Evolutionary conservation across 495 filamentous ascomycete genomes (phyloP), one percentile per base, ranked within the genome.

Genomic region (Alectoria sarmentosa): DNA sequence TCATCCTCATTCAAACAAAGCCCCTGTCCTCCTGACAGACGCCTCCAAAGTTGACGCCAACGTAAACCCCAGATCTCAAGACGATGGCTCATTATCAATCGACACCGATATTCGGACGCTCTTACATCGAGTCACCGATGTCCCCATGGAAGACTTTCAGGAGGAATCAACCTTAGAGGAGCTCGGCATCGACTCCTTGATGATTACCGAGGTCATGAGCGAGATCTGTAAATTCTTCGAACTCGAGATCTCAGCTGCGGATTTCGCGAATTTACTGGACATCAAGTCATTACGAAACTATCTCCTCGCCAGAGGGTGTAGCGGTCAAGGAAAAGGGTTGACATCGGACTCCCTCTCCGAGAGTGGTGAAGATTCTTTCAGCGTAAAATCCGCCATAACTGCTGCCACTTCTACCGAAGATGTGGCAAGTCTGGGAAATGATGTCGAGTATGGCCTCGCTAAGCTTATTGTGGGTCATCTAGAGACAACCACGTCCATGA

Each of bases 131-230:
- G 34, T 74, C 36, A 66, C 69, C 5, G 76, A 75, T 21, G 69
- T 76, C 28, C 61, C 69, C 39, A 44, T 62, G 7, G 58, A 67
- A 14, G 64, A 71, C 1, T 32, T 76, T n/a, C 49, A 64, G n/a
- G n/a, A 10, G n/a, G 52, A 63, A 0, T 67, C 66, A 11, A 68
- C 63, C 30, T 48, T 74, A 48, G 61, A 73, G 9, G 71, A 78
- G 4, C 58, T 80, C 11, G 76, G 77, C 3, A 76, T 79, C 23
- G 77, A 80, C 65, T 80, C 78, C 8, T 64, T 80, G 14, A 72
- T 79, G 71, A 67, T 65, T 34, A 81, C 71, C 4, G 78, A 79
- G 66, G 69, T 80, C 9, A 48, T 77, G 2, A 58, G 54, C 19
- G 76, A 78, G 26, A 74, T 79, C 37, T 64, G 64, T n/a, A 69